Evolutionary conservation across 169 alveolate genomes (phyloP).

Genomic region (Miamiensis avidus): DNA sequence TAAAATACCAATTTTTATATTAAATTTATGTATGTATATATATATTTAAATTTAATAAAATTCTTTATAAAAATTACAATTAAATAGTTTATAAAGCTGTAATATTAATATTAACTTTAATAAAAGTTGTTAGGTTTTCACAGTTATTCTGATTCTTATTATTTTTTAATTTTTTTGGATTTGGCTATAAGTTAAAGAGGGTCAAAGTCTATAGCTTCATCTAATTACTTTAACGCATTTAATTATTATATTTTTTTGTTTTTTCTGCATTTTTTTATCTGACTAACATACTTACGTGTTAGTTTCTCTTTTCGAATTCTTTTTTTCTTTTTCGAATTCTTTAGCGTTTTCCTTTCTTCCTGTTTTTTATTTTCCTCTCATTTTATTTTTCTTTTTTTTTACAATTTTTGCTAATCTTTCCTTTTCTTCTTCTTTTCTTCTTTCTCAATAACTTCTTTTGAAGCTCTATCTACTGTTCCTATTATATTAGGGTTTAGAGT

Average conservation of each 20-base stretch:
- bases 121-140: too few species aligned
- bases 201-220: slow-evolving; percentile 42
- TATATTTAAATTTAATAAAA: too few species aligned
- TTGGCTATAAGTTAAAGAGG: slow-evolving; percentile 34
- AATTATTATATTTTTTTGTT: slow-evolving; percentile 50
- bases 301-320: slow-evolving; percentile 46
- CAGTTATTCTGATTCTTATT: too few species aligned
- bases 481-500: slow-evolving; percentile 82
- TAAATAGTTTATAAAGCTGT: too few species aligned
- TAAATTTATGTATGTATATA: too few species aligned
- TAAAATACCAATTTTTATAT: too few species aligned
- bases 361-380: slow-evolving; percentile 58
- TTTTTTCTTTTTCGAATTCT: slow-evolving; percentile 36
- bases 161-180: slow-evolving; percentile 20
- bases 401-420: slow-evolving; percentile 38
- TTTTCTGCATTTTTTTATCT: slow-evolving; percentile 52
- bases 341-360: slow-evolving; percentile 43
- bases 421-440: slow-evolving; percentile 68
- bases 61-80: too few species aligned
- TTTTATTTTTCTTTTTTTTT: slow-evolving; percentile 61
- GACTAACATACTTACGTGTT: slow-evolving; percentile 42
- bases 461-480: slow-evolving; percentile 85
- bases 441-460: slow-evolving; percentile 69
- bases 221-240: slow-evolving; percentile 39
- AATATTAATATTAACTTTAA: too few species aligned